phyloP scores from a whole-genome alignment of 2,329 filamentous ascomycete genomes.

The Colletotrichum sp. region DNA sequence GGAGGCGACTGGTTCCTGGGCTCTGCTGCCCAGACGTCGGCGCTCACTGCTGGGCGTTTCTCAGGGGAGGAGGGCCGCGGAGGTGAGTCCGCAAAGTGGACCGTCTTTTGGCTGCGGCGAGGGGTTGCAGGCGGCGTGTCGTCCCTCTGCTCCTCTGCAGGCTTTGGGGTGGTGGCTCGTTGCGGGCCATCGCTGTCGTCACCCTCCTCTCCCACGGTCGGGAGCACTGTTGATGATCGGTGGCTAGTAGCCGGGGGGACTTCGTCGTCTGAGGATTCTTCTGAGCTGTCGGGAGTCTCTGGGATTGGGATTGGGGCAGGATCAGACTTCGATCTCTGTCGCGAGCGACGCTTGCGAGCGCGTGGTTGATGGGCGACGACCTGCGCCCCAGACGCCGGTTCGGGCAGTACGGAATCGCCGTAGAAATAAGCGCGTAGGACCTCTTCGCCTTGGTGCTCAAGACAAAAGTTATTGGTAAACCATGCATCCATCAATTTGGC shows the following conservation, averaged over 20 bases:
- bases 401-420: background rate
- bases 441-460: conserved; percentile 7
- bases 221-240: background rate
- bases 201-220: background rate
- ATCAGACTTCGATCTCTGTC: background rate
- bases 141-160: background rate
- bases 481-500: conserved; percentile 8
- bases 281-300: background rate
- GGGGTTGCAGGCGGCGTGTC: background rate
- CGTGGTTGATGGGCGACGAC: background rate
- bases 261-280: background rate
- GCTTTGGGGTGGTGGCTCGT: background rate
- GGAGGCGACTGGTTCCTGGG: background rate
- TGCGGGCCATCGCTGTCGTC: background rate
- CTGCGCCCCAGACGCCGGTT: background rate
- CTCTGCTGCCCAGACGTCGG: background rate
- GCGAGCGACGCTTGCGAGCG: conserved; percentile 4
- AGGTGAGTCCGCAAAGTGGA: conserved; percentile 16
- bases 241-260: background rate
- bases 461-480: conserved; percentile 15
- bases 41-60: background rate
- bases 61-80: background rate
- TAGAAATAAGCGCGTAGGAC: background rate
- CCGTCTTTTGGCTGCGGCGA: conserved; percentile 19
- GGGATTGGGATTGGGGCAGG: background rate